Evolutionary conservation across 306 rosid species (phyloP), one percentile per base, ranked within the genome.

Genomic region (Quercus bicolor): DNA sequence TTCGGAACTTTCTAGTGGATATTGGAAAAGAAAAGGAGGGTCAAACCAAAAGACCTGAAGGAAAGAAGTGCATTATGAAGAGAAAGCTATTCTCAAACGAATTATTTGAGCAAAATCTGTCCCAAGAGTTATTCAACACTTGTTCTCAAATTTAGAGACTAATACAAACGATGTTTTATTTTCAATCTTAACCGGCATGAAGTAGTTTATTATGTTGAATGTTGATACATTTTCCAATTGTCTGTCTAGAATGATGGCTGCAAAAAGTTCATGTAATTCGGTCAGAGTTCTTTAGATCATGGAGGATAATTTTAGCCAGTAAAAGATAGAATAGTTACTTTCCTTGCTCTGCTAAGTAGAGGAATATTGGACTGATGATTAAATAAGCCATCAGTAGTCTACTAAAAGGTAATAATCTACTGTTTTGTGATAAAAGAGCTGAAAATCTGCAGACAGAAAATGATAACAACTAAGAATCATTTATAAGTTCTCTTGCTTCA

Each of bases 1-100:
- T 93, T 87, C 0, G 89, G 91, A 57, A 88, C 86, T 72, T 90
- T 91, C 85, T 93, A 93, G 88, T 91, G 98, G 98, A 90, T 96
- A 24, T 78, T 96, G 89, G 98, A 96, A 80, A 97, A 93, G 83
- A 95, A 95, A 83, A 90, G 98, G 81, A 91, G 91, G 91, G 73
- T 89, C 60, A 93, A 93, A 51, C 83, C 97, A 15, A 90, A 81
- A 74, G 88, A 88, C 56, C 89, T 1, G 90, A 89, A 75, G 98
- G 93, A 86, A 93, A 90, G 89, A 88, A 75, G 48, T 89, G 77
- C 71, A 77, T 93, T 13, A 95, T 37, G 93, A 93, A 74, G 98
- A 93, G 89, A 93, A 95, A 88, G 98, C 96, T 70, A 72, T 95
- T 59, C 96, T 95, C 75, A 95, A 95, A 79, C 86, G 84, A 82